Conservation (phyloP, 495 filamentous ascomycete genomes). For the Aspergillus incahuasiensis region DNA sequence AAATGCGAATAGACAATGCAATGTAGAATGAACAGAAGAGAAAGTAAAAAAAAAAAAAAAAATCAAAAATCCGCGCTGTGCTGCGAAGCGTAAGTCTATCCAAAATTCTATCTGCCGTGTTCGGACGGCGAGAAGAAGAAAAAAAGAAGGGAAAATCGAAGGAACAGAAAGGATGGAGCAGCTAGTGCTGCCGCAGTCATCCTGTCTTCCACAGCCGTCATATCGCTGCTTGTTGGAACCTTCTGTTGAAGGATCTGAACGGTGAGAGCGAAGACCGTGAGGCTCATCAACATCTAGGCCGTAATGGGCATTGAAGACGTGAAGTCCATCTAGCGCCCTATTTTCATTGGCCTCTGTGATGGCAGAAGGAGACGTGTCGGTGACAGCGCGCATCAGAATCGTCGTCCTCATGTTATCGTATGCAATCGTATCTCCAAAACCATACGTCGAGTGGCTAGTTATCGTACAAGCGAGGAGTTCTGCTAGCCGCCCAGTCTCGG, state of each 20-base stretch:
- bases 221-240: constrained; percentile 5
- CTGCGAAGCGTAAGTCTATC: constrained; percentile 4
- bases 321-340: neutral
- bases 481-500: constrained; percentile 11
- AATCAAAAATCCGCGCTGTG: constrained; percentile 1
- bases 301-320: neutral
- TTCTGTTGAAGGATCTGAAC: neutral
- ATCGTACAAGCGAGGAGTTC: constrained; percentile 14
- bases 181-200: constrained; percentile 16
- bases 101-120: constrained; percentile 8
- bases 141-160: constrained; percentile 5
- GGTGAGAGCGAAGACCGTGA: neutral
- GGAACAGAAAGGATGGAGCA: constrained; percentile 1
- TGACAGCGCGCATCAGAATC: constrained; percentile 6
- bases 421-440: constrained; percentile 7
- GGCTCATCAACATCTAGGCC: neutral
- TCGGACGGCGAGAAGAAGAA: constrained; percentile 10
- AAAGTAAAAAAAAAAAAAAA: neutral
- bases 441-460: constrained; percentile 28
- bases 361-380: constrained; percentile 2
- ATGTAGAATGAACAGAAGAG: neutral
- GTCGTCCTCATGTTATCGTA: constrained; percentile 9
- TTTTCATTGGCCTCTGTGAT: constrained; percentile 3
- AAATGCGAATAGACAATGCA: neutral
- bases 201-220: neutral